phyloP scores from a whole-genome alignment of 352 stramenopile genomes.

The Globisporangium nagaii region DNA sequence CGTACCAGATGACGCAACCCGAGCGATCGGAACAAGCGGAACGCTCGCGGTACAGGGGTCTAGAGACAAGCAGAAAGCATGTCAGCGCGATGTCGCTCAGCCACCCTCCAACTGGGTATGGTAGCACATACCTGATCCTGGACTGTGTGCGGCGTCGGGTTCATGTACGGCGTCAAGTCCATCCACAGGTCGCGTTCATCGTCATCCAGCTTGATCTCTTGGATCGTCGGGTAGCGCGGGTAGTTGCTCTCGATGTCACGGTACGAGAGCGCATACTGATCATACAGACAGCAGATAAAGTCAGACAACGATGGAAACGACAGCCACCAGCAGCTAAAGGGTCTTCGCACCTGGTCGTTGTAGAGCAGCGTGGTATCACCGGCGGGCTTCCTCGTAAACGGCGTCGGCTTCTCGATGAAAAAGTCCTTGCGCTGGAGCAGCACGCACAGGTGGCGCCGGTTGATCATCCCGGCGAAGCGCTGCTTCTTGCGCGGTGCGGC shows the following conservation, averaged over 20 bases:
- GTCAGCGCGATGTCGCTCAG: no score
- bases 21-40: constrained; percentile 95
- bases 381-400: constrained; percentile 73
- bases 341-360: constrained; percentile 64
- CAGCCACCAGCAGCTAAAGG: background rate
- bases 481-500: constrained; percentile 17
- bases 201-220: constrained; percentile 50
- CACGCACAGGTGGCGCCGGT: constrained; percentile 71
- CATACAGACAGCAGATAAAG: background rate
- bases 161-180: constrained; percentile 96
- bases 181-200: constrained; percentile 91
- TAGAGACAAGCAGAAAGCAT: no score
- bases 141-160: constrained; percentile 95
- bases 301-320: background rate
- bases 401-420: constrained; percentile 66
- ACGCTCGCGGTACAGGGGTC: constrained; percentile 93
- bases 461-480: constrained; percentile 72
- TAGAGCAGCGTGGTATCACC: constrained; percentile 78
- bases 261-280: constrained; percentile 31
- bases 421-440: constrained; percentile 85
- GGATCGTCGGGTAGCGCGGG: constrained; percentile 67
- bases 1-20: constrained; percentile 94
- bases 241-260: constrained; percentile 82
- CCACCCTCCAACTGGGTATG: no score
- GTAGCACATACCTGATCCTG: constrained; percentile 95